Percentiles rank a stretch among this genome's conserved stretches.
Conservation (phyloP, 164 flowering plant species). For the Annona squamosa region DNA sequence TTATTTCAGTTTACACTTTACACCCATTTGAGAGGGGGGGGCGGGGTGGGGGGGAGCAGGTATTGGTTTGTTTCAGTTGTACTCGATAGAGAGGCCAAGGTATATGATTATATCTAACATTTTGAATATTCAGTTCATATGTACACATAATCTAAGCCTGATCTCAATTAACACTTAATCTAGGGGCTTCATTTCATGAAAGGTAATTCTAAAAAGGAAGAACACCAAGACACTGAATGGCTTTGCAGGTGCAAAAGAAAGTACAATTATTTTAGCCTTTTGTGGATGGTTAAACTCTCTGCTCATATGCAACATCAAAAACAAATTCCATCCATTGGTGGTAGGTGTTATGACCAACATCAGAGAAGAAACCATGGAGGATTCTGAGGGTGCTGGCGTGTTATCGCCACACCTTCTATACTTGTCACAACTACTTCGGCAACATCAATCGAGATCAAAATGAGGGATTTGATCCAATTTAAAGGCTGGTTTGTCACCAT, state of each 20-base stretch:
- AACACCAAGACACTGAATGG: slow-evolving; percentile 42
- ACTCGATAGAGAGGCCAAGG: slow-evolving; percentile 61
- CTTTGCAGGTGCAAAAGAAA: slow-evolving; percentile 46
- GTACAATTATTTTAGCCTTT: slow-evolving; percentile 28
- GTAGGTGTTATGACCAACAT: slow-evolving; percentile 53
- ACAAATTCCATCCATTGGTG: neutral
- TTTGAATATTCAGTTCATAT: neutral
- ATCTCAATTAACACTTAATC: neutral
- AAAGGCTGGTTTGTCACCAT: slow-evolving; percentile 64
- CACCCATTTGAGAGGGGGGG: slow-evolving; percentile 36
- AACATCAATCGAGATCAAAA: slow-evolving; percentile 56
- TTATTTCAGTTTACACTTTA: too few relatives aligned
- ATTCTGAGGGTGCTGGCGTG: slow-evolving; percentile 37
- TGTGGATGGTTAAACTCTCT: neutral
- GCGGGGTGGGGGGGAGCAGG: slow-evolving; percentile 42
- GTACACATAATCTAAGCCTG: neutral
- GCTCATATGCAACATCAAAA: neutral
- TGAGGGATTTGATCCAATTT: slow-evolving; percentile 58
- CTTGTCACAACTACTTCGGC: slow-evolving; percentile 62
- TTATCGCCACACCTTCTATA: slow-evolving; percentile 12
- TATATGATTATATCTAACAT: slow-evolving; percentile 6
- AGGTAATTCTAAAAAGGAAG: slow-evolving; percentile 58
- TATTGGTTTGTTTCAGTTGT: slow-evolving; percentile 46
- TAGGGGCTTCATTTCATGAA: slow-evolving; percentile 9
- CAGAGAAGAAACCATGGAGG: slow-evolving; percentile 44